phyloP scores from a whole-genome alignment of 1,284 basidiomycete genomes.

The Peniophora sp. region DNA sequence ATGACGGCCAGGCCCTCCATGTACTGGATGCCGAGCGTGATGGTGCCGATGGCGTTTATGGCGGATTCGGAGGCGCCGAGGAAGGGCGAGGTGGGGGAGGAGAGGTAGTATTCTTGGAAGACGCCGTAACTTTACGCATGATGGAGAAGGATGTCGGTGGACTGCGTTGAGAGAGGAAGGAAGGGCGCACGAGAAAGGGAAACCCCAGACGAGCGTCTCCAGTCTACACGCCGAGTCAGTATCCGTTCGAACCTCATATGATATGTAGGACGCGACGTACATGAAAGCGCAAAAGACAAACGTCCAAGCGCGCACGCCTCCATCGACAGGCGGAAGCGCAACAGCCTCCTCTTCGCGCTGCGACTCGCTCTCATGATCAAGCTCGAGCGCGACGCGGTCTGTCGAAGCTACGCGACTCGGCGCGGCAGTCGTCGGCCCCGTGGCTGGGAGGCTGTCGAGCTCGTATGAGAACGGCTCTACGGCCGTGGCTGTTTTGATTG shows the following conservation, averaged over 20 bases:
- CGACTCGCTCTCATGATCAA: neutral
- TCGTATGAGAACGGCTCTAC: no score
- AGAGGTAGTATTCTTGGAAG: conserved; percentile 15
- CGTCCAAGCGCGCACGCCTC: conserved; percentile 6
- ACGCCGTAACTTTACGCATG: conserved; percentile 6
- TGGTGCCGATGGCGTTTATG: conserved; percentile 15
- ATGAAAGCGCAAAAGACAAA: conserved; percentile 10
- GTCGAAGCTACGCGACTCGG: no score
- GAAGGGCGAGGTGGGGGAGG: conserved; percentile 13
- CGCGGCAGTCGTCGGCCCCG: no score
- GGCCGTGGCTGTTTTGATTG: no score
- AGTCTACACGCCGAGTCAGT: no score
- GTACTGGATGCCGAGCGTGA: conserved; percentile 16
- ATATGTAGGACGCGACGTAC: no score
- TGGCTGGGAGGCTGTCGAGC: no score
- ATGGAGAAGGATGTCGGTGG: neutral
- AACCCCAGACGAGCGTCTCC: conserved; percentile 9
- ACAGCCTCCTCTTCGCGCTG: conserved; percentile 2
- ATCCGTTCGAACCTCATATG: no score
- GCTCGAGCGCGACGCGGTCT: no score
- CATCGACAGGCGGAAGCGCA: conserved; percentile 6
- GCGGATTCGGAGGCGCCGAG: conserved; percentile 11
- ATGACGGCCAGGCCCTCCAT: conserved; percentile 15
- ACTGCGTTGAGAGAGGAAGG: neutral
- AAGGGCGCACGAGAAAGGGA: conserved; percentile 7